Evolutionary conservation across 1,284 basidiomycete species (phyloP), one percentile per base, ranked within the genome.

Genomic region (Naganishia cerealis): DNA sequence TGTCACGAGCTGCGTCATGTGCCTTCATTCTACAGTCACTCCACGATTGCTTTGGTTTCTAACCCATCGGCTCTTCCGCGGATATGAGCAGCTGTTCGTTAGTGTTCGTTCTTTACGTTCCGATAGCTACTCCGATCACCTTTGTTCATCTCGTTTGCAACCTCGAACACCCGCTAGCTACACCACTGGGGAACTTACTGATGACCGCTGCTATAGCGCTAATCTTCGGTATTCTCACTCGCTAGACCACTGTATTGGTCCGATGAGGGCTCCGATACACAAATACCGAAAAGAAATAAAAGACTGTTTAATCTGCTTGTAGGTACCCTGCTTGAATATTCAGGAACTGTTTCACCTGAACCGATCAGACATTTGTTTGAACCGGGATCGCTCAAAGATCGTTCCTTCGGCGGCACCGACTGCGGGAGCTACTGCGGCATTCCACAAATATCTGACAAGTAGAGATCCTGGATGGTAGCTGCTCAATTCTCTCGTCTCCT

Each of bases 211-310:
- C 56, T 13, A 43, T 26, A 57, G 55, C 38, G 55, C 33, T 56
- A 21, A 33, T 56, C n/a, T 56, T 56, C 21, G 9, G 33, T 5
- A 7, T 8, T n/a, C 46, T 50, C 21, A 9, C 0, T 50, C 4
- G 10, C 26, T 9, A 21, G 50, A 12, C 12, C 6, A 2, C n/a
- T 29, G 50, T 10, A 21, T 18, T 53, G 12, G 5, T 18, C 52
- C 21, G 21, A n/a, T 21, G 21, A 21, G 3, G 12, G 54, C 55
- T 57, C 55, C 55, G 55, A 57, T 57, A 57, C 55, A 40, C 13
- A 18, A 38, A 7, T 13, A 8, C 43, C 16, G 2, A 15, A 46
- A 46, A 46, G 15, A 8, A 46, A 8, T 4, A 7, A 46, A 46
- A 46, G 16, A 16, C 7, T 16, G 43, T 15, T 8, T 18, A 7